Base-by-base conservation (phyloP, 1,139 yeast species). In the Hemisphaericaspora subhashii region DNA sequence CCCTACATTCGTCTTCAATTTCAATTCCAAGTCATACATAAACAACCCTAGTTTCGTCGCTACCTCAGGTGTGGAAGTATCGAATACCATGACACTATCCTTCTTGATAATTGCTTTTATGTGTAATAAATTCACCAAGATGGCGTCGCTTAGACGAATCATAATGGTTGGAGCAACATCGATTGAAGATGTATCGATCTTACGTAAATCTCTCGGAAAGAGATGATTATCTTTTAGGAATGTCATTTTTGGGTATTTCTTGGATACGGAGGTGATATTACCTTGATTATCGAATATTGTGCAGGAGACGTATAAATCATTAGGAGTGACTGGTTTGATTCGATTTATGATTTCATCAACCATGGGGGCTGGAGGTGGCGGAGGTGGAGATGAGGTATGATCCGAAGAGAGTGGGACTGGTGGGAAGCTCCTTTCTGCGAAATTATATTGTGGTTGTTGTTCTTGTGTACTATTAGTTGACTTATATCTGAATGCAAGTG, bases 101-200 rank as follows among this genome's bases (percentile, higher is more conserved):
- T 82, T 79, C 53, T 86, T 86, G 25, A 92, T 80, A 37, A 92
- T 72, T 1, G 98, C 96, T 48, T 89, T 83, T 29, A 92, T 86
- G 57, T 92, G 95, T 36, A 90, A 66, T 42, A 92, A 65, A 54
- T 87, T 89, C 33, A 92, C 80, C 35, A 92, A 64, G 21, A 90
- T 86, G 28, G 95, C 84, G 52, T 81, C 78, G 5, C 69, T 65
- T 23, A 83, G 78, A 38, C 97, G 77, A 12, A 89, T 83, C 55
- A 87, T 73, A 30, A 92, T 83, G 23, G 92, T 80, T 0, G 98
- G 98, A 8, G 88, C 92, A 25, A 92, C 86, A 58, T 89, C 96
- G 45, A 86, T 83, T 20, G 86, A 76, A 0, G 95, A 87, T 6
- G 95, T 84, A 62, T 92, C 98, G 40, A 94, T 83, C 53, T 87